Base-by-base conservation (phyloP, 2,329 filamentous ascomycete genomes). In the Penicillium sp. region DNA sequence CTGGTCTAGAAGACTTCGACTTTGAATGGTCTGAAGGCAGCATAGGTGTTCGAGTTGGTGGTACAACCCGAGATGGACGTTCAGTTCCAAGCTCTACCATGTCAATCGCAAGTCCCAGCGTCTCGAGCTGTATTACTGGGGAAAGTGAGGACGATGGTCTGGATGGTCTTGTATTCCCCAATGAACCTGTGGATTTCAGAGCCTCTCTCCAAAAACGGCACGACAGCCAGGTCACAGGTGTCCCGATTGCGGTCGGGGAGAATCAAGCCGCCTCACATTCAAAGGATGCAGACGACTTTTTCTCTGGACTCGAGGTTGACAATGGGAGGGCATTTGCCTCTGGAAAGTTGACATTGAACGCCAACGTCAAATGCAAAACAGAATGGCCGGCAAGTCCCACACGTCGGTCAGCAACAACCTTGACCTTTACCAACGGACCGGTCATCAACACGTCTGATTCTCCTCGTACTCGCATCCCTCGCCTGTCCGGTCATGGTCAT, bases 141-240 rank as follows among this genome's bases (percentile, higher is more conserved):
- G 93, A 96, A 72, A 97, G 90, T 63, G 91, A 96, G 63, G 90
- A 95, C 57, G 91, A 97, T 67, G 86, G 87, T 6, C 79, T 97
- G 50, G 87, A 93, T 50, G 91, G 91, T n/a, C 77, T 98, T 11
- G 75, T 95, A 16, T 76, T 97, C 14, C 93, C 93, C 0, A 78
- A 80, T 44, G 90, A 89, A 1, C 88, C 88, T 16, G 75, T 98
- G 42, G 84, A 95, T 67, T 86, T 97, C 60, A 80, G 81, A 32
- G 84, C 89, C 54, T 83, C 89, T 42, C 74, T 97, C 34, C 84
- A 85, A 59, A 84, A 82, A 62, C 79, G 86, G 51, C 82, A 86
- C 61, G 79, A 74, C 40, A 66, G 69, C 16, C 72, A 75, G 23
- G 38, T 55, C 26, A 38, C 55, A 6, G 50, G 54, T 18, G 41